Conservation (phyloP, 495 filamentous ascomycete species). For the Penicillium robsamsonii region DNA sequence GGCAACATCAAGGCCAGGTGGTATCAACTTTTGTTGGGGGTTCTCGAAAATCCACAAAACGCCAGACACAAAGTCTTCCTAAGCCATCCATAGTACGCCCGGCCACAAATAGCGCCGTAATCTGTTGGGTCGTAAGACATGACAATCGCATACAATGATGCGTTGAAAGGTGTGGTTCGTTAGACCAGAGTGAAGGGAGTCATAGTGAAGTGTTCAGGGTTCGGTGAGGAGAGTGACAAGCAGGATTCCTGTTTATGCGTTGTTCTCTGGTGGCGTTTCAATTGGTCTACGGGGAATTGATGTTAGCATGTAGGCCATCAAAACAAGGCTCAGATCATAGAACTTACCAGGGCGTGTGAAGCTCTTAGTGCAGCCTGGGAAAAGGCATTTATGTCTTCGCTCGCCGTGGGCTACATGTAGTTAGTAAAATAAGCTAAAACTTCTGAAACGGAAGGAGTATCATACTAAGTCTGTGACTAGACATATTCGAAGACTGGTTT, state of each 20-base stretch:
- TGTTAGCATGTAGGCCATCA: neutral
- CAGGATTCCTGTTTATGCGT: constrained; percentile 40
- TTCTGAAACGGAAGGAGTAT: neutral
- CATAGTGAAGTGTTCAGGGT: constrained; percentile 28
- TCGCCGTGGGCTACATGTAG: constrained; percentile 38
- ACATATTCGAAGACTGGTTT: constrained; percentile 49
- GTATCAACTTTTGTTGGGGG: constrained; percentile 10
- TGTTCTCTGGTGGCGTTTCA: constrained; percentile 46
- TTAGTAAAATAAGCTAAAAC: constrained; percentile 15
- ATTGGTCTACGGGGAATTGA: constrained; percentile 34
- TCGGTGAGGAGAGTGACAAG: constrained; percentile 26
- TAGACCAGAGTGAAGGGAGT: constrained; percentile 28
- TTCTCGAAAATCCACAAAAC: neutral
- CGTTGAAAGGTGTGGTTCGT: constrained; percentile 3
- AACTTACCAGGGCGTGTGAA: constrained; percentile 48
- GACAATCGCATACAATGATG: constrained; percentile 7
- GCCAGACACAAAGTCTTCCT: neutral
- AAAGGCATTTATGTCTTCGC: constrained; percentile 45
- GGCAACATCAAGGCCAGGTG: constrained; percentile 4
- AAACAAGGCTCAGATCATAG: neutral
- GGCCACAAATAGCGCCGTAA: constrained; percentile 6
- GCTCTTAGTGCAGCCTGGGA: constrained; percentile 46
- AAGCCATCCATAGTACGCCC: constrained; percentile 9
- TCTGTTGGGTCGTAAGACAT: constrained; percentile 14
- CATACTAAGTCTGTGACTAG: constrained; percentile 47